A percentile compares a stretch with the other conserved stretches of the same genome.
These are phyloP conservation scores for Ogataea nonfermentans DNA, from an alignment of 805 yeast species.

Conservation along the genomic window DNA sequence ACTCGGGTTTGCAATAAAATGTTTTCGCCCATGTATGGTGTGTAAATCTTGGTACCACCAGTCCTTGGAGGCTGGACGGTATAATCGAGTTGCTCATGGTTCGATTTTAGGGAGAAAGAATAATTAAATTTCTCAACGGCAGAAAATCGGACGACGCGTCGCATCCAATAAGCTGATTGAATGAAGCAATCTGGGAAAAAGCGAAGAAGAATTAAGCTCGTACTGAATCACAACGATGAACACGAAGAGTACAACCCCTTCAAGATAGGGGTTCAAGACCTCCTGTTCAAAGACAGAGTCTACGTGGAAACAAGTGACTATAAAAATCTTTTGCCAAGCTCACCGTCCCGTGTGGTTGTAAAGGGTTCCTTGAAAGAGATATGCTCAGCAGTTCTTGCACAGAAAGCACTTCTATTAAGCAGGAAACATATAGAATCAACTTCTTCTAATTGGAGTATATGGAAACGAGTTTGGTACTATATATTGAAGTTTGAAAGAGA, in stretches of 20 bases:
- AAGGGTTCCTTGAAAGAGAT: constrained; percentile 24
- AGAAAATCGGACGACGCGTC: constrained; percentile 13
- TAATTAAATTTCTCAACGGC: too few relatives aligned
- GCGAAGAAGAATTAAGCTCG: constrained; percentile 1
- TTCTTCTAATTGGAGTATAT: constrained; percentile 24
- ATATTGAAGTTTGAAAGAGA: constrained; percentile 32
- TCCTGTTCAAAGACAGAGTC: constrained; percentile 2
- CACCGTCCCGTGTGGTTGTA: neutral
- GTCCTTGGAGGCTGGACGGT: constrained; percentile 27
- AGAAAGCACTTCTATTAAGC: constrained; percentile 21
- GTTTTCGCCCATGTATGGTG: constrained; percentile 92
- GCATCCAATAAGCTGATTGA: neutral
- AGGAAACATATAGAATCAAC: constrained; percentile 24
- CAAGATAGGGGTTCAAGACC: constrained; percentile 3
- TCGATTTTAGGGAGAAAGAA: constrained; percentile 1
- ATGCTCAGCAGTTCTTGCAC: constrained; percentile 30
- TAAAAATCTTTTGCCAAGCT: neutral
- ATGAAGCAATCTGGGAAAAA: neutral
- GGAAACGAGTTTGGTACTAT: constrained; percentile 36
- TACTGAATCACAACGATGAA: neutral
- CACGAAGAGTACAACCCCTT: neutral
- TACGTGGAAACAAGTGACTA: neutral
- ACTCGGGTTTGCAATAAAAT: constrained; percentile 70
- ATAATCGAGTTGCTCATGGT: constrained; percentile 13
- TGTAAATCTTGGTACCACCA: constrained; percentile 39